phyloP scores from a whole-genome alignment of 176 grass and related monocot genomes.

The Areca catechu region DNA sequence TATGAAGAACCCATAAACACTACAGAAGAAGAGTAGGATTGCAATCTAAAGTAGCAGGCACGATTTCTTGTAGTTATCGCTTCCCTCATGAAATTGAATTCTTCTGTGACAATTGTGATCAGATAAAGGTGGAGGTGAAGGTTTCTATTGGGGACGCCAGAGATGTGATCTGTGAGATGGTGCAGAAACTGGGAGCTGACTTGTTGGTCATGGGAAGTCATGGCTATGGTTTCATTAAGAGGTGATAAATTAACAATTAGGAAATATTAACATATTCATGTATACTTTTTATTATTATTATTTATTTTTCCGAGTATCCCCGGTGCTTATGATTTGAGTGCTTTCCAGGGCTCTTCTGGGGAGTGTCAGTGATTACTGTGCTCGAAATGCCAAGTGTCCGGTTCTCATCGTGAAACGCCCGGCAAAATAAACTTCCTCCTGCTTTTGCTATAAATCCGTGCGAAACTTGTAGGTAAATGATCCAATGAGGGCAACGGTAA shows the following conservation, averaged over 20 bases:
- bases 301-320: background rate
- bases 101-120: background rate
- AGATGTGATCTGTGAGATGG: conserved; percentile 50
- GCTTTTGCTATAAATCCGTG: background rate
- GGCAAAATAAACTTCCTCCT: background rate
- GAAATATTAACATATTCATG: no score
- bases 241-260: conserved; percentile 17
- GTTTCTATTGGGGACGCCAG: conserved; percentile 49
- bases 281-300: no score
- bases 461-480: no score
- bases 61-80: background rate
- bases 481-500: no score
- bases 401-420: conserved; percentile 52
- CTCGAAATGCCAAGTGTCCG: conserved; percentile 48
- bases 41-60: no score
- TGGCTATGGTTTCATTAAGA: conserved; percentile 67
- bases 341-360: conserved; percentile 65
- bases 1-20: no score
- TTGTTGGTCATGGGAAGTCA: conserved; percentile 62
- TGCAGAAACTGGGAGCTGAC: conserved; percentile 42
- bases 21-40: no score
- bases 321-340: no score
- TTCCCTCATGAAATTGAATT: background rate
- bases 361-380: conserved; percentile 71
- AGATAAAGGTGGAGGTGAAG: conserved; percentile 55